These are phyloP conservation scores for Centella asiatica DNA, from an alignment of 129 eudicot genomes.

Conservation along the genomic window DNA sequence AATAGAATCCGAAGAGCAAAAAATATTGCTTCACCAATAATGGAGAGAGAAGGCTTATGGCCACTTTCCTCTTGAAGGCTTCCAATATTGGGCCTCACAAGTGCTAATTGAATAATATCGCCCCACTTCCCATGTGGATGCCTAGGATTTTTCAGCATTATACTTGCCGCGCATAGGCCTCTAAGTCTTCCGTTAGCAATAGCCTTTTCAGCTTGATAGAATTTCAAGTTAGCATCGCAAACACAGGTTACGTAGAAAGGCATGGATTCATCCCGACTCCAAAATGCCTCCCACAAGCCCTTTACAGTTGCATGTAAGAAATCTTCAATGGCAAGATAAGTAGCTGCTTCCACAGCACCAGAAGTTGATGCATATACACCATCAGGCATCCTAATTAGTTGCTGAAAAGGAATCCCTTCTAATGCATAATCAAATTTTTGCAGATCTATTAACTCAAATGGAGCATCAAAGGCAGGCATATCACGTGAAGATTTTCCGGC, in stretches of 20 bases:
- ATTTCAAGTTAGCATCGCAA: constrained; percentile 54
- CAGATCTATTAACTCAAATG: constrained; percentile 83
- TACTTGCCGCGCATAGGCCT: constrained; percentile 75
- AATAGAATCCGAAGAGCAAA: constrained; percentile 65
- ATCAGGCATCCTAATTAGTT: constrained; percentile 91
- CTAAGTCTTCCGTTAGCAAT: constrained; percentile 66
- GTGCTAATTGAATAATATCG: constrained; percentile 71
- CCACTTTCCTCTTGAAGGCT: constrained; percentile 40
- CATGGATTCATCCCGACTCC: constrained; percentile 63
- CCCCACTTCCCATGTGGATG: constrained; percentile 98
- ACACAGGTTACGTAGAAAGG: constrained; percentile 60
- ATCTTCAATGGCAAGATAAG: constrained; percentile 86
- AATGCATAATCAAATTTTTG: constrained; percentile 96
- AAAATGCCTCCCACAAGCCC: constrained; percentile 95
- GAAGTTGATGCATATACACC: constrained; percentile 68
- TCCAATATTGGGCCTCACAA: constrained; percentile 55
- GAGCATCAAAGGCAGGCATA: constrained; percentile 51
- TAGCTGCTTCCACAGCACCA: constrained; percentile 51
- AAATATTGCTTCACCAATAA: constrained; percentile 71
- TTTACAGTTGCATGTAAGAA: constrained; percentile 76
- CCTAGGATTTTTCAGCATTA: constrained; percentile 83
- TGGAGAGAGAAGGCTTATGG: constrained; percentile 35
- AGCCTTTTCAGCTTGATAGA: constrained; percentile 82
- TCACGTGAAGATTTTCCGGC: constrained; percentile 27
- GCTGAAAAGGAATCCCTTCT: constrained; percentile 89